phyloP scores from a whole-genome alignment of 2,329 filamentous ascomycete genomes.

The Aspergillus neoniger region DNA sequence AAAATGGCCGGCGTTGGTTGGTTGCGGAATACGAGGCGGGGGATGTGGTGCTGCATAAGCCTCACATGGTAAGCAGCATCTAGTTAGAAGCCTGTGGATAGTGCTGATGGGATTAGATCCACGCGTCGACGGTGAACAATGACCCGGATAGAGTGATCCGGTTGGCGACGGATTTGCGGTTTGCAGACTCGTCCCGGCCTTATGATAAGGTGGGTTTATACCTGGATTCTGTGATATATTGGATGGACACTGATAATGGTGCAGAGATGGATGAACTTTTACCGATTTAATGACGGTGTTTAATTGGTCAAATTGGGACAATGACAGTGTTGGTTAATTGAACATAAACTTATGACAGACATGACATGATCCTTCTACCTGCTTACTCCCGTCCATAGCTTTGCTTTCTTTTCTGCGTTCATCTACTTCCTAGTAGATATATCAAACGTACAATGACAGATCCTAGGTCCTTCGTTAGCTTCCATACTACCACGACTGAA shows the following conservation, averaged over 20 bases:
- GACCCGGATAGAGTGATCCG: constrained; percentile 55
- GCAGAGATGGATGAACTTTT: constrained; percentile 45
- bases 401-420: no score
- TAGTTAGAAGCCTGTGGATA: not conserved
- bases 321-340: not conserved
- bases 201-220: constrained; percentile 48
- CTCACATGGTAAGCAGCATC: constrained; percentile 33
- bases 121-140: constrained; percentile 59
- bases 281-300: constrained; percentile 39
- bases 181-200: constrained; percentile 54
- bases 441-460: constrained; percentile 20
- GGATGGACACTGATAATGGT: not conserved
- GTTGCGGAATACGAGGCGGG: constrained; percentile 58
- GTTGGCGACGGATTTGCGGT: constrained; percentile 59
- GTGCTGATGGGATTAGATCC: constrained; percentile 47
- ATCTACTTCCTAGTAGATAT: not conserved
- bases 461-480: constrained; percentile 7
- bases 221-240: no score
- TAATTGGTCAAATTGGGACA: constrained; percentile 13
- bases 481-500: no score
- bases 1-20: constrained; percentile 52
- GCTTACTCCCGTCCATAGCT: not conserved
- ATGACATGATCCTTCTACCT: not conserved
- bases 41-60: constrained; percentile 50
- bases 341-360: not conserved